Evolutionary conservation across 345 rosid genomes (phyloP), one percentile per base, ranked within the genome.

Genomic region (Salix suchowensis): DNA sequence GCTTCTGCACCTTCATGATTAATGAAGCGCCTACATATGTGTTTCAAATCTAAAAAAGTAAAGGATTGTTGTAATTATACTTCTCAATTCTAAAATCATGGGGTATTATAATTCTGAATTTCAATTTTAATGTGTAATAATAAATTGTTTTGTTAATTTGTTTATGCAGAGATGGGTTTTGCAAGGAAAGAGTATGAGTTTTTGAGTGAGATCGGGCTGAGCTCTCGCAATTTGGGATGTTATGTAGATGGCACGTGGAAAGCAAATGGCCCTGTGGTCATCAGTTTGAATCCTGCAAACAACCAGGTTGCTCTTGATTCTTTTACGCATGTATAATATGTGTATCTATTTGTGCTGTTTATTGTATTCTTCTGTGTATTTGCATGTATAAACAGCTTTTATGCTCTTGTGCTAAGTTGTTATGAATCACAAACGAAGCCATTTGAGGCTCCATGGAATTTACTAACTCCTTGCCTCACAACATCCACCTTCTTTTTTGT

Each of bases 161-260:
- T 37, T 26, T 61, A 12, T 71, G 82, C 84, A 86, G 89, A 83
- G 75, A 96, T 96, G 99, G 88, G 88, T 46, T 96, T 91, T 30
- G 80, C 78, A 10, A 86, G 73, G 83, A 84, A 89, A 77, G 94
- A 82, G 78, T 81, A 86, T 50, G 96, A 87, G 80, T 89, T 93
- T 87, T 83, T 96, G 84, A 85, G 86, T 26, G 98, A 92, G 87
- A 86, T 96, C 85, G 97, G 98, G 5, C 77, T 96, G 75, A 74
- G 84, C 71, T 69, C 92, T 62, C 84, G 84, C 62, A 96, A 90
- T 78, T 48, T 84, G 42, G 99, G 99, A 13, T 85, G 88, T 77
- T 92, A 80, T 80, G 91, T 93, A 67, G 81, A 64, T 80, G 99
- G 99, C 68, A 75, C 71, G 46, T 96, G 96, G 99, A 90, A 86